A percentile compares a stretch with the other conserved stretches of the same genome.
Conservation (phyloP, 805 yeast species). For the Brettanomyces sp. region DNA sequence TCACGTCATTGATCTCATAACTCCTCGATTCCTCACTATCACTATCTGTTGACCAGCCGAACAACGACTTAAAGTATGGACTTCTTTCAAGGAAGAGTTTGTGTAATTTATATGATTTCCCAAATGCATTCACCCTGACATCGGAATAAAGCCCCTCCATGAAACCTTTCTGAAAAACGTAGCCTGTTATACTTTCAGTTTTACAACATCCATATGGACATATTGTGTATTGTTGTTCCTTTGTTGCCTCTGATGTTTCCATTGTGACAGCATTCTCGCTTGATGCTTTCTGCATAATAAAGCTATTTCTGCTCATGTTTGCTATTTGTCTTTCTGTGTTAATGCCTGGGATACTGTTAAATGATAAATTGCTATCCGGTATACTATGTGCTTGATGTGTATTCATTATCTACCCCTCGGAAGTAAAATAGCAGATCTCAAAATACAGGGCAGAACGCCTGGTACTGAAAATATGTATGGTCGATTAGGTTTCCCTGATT, state of each 20-base stretch:
- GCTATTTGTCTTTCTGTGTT: too few relatives aligned
- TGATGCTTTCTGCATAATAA: too few relatives aligned
- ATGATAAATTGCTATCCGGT: too few relatives aligned
- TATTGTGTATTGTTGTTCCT: not conserved
- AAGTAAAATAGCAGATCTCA: too few relatives aligned
- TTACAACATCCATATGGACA: conserved; percentile 23
- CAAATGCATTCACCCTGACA: conserved; percentile 39
- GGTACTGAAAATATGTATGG: too few relatives aligned
- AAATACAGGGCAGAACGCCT: too few relatives aligned
- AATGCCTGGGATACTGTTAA: too few relatives aligned
- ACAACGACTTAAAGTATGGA: conserved; percentile 37
- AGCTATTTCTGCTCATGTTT: too few relatives aligned
- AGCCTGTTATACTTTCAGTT: conserved; percentile 16
- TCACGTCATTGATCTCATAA: not conserved
- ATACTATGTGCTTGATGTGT: too few relatives aligned
- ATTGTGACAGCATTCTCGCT: too few relatives aligned
- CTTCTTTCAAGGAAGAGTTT: conserved; percentile 34
- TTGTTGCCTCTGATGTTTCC: not conserved
- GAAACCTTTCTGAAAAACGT: conserved; percentile 30
- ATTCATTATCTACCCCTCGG: too few relatives aligned
- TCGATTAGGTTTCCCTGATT: too few relatives aligned
- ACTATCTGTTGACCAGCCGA: conserved; percentile 30
- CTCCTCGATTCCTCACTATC: conserved; percentile 4
- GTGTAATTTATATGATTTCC: conserved; percentile 35
- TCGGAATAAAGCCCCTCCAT: conserved; percentile 39